These are phyloP conservation scores for Syncephalastrum sp. DNA, from an alignment of 371 early-diverging fungal species.

Conservation along the genomic window DNA sequence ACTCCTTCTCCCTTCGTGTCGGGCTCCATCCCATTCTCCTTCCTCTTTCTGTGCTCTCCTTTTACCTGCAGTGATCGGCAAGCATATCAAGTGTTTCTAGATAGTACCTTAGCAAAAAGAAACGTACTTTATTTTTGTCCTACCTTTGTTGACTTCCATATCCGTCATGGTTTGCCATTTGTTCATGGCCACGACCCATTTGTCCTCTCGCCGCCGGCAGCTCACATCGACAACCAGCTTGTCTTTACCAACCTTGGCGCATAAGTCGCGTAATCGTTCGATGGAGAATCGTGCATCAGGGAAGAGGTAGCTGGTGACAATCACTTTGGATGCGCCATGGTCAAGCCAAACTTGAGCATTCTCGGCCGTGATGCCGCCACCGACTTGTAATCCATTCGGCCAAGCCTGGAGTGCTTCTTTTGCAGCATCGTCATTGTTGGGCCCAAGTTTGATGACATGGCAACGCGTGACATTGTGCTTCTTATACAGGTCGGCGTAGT, in stretches of 20 bases:
- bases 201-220: constrained; percentile 70
- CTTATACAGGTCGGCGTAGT: constrained; percentile 83
- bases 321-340: constrained; percentile 88
- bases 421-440: constrained; percentile 87
- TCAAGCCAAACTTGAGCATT: constrained; percentile 89
- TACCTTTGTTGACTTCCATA: constrained; percentile 75
- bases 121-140: not conserved
- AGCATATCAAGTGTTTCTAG: constrained; percentile 58
- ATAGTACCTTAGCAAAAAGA: not conserved
- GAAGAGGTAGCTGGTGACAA: constrained; percentile 94
- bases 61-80: constrained; percentile 74
- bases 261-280: constrained; percentile 65
- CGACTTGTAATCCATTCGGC: constrained; percentile 89
- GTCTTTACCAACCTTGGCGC: constrained; percentile 71
- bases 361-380: constrained; percentile 90
- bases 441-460: constrained; percentile 94
- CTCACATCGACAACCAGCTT: constrained; percentile 91
- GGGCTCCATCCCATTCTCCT: not conserved
- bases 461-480: constrained; percentile 74
- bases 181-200: constrained; percentile 95
- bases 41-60: not conserved
- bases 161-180: constrained; percentile 96
- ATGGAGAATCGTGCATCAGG: constrained; percentile 71
- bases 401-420: constrained; percentile 79
- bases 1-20: not conserved